Evolutionary conservation across 1,284 basidiomycete genomes (phyloP).

Genomic region (Trichosporon coremiiforme): DNA sequence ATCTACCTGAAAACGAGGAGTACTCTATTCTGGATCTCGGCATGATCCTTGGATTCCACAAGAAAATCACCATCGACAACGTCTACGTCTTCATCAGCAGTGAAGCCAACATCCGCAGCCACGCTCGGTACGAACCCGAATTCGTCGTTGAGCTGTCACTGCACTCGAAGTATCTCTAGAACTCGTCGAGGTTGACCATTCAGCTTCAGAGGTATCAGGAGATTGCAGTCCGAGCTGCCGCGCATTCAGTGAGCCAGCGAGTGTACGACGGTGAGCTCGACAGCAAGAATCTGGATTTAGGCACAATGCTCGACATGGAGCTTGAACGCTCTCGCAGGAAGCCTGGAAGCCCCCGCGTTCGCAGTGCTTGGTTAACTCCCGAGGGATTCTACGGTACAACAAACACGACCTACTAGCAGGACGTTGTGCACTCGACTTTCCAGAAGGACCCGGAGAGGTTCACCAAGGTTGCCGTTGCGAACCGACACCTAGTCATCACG

Average conservation of each 20-base stretch:
- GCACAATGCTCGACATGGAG: background rate
- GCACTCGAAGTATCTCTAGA: background rate
- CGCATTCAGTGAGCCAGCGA: background rate
- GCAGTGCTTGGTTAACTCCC: background rate
- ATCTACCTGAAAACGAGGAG: background rate
- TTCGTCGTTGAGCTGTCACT: background rate
- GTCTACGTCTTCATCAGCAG: constrained; percentile 7
- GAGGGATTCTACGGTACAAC: background rate
- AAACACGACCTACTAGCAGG: constrained; percentile 9
- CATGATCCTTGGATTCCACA: constrained; percentile 1
- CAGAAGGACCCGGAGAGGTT: background rate
- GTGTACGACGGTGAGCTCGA: background rate
- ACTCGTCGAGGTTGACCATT: background rate
- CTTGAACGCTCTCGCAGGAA: background rate
- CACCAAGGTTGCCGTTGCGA: background rate
- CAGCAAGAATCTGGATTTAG: background rate
- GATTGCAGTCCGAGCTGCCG: background rate
- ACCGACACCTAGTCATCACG: background rate
- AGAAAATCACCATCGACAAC: constrained; percentile 5
- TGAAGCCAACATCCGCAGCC: background rate
- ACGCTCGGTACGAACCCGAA: background rate
- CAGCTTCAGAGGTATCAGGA: background rate
- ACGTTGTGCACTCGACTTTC: constrained; percentile 6
- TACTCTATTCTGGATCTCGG: background rate
- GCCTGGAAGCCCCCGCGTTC: background rate